Evolutionary conservation across 306 rosid species (phyloP), one percentile per base, ranked within the genome.

Genomic region (Cucumis sativus): DNA sequence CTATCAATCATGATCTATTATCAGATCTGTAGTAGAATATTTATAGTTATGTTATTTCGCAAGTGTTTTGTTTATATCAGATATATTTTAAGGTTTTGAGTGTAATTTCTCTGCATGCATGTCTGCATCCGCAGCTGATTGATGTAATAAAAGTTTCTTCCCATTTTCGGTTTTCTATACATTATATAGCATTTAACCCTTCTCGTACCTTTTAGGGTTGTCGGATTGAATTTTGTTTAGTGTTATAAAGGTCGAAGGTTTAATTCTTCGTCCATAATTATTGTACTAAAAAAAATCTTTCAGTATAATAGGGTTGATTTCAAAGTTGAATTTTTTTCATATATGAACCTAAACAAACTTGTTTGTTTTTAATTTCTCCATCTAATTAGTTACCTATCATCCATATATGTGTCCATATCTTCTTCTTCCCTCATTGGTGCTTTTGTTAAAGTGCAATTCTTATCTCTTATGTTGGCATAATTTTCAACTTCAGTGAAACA

Each of bases 101-200:
- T 73, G 77, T 73, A 52, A 52, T 8, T 73, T 73, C 61, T 73
- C 75, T 69, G 75, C 75, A 69, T 69, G 76, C 40, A 23, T 71
- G 76, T 49, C 58, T 49, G 62, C 62, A 73, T 51, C 30, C 52
- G 77, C 77, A 73, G 62, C 77, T 52, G 77, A 73, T 73, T 73
- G 76, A 71, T 47, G 60, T 25, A 49, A 71, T 69, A 71, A 71
- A 71, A 71, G 76, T 71, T 71, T 71, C 57, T 45, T 69, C 75
- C 54, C 5, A 47, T 71, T 49, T 16, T 70, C 18, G 58, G 75
- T 14, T 45, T 70, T 70, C n/a, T 70, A 21, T 69, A 69, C 55
- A 12, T 16, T 43, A 21, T 14, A 15, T 41, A n/a, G n/a, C 57
- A 43, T 45, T 47, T 68, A 43, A 68, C 10, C 74, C 41, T 41